Conservation (phyloP, 257 asterid species). For the Thymus quinquecostatus region DNA sequence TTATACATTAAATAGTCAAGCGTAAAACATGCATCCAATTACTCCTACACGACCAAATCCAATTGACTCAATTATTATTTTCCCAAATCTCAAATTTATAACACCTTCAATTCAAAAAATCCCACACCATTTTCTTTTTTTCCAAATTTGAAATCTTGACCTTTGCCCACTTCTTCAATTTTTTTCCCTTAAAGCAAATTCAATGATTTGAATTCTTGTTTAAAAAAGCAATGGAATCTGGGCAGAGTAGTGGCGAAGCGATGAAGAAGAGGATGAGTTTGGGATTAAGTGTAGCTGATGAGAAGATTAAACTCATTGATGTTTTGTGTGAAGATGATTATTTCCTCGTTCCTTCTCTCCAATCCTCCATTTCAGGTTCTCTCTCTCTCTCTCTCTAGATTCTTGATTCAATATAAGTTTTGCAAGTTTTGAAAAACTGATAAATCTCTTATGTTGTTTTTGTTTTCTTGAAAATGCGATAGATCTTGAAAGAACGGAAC, state of each 20-base stretch:
- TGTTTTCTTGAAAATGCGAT: slow-evolving; percentile 11
- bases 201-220: no score
- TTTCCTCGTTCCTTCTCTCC: slow-evolving; percentile 53
- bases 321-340: slow-evolving; percentile 54
- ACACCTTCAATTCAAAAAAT: not conserved
- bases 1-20: not conserved
- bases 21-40: not conserved
- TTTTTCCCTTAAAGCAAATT: no score
- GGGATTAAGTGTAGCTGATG: slow-evolving; percentile 40
- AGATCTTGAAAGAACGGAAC: slow-evolving; percentile 23
- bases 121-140: not conserved
- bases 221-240: slow-evolving; percentile 26
- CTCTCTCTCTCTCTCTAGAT: not conserved
- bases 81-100: slow-evolving; percentile 3
- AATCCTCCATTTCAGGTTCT: slow-evolving; percentile 52
- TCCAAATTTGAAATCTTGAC: slow-evolving; percentile 14
- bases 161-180: no score
- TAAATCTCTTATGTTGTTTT: not conserved
- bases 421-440: not conserved
- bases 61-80: slow-evolving; percentile 15
- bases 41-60: slow-evolving; percentile 1
- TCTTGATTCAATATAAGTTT: not conserved
- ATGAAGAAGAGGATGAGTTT: slow-evolving; percentile 39
- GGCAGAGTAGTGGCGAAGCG: slow-evolving; percentile 8
- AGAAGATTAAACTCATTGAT: slow-evolving; percentile 62